Conservation (phyloP, 768 basidiomycete genomes). For the Cystobasidium tubakii region DNA sequence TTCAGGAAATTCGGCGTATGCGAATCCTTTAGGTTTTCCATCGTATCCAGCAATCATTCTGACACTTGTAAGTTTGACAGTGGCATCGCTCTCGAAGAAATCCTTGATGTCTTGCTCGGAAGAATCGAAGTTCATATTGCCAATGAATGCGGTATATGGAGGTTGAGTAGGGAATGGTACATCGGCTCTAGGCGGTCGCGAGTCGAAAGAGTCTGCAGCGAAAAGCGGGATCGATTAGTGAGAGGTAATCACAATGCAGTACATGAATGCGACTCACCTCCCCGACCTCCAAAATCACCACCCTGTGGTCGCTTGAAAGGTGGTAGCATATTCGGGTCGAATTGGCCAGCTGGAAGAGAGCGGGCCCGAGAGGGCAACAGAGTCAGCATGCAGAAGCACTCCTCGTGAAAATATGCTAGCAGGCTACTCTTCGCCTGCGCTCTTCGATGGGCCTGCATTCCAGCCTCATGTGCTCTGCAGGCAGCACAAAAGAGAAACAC, state of each 20-base stretch:
- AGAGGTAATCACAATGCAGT: too few relatives aligned
- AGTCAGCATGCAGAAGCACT: not conserved
- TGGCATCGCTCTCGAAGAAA: constrained; percentile 59
- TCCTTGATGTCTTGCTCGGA: constrained; percentile 71
- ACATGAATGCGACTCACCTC: not conserved
- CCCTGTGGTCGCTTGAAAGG: constrained; percentile 1
- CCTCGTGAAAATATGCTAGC: too few relatives aligned
- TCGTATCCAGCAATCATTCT: constrained; percentile 91
- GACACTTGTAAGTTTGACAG: constrained; percentile 64
- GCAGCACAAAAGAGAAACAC: not conserved
- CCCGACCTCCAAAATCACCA: not conserved
- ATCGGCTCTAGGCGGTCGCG: constrained; percentile 67
- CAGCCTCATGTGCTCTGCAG: too few relatives aligned
- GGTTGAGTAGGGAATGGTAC: constrained; percentile 90
- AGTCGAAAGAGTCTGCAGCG: constrained; percentile 34
- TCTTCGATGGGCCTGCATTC: too few relatives aligned
- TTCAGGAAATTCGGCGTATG: constrained; percentile 90
- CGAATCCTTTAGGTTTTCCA: constrained; percentile 95
- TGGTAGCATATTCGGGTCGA: not conserved
- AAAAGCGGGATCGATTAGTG: too few relatives aligned
- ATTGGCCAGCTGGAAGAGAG: not conserved
- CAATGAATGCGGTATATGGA: constrained; percentile 93
- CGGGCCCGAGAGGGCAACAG: too few relatives aligned
- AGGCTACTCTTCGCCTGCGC: too few relatives aligned
- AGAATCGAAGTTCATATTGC: constrained; percentile 89